Evolutionary conservation across 805 yeast species (phyloP).

Genomic region (Dipodascopsis tothii): DNA sequence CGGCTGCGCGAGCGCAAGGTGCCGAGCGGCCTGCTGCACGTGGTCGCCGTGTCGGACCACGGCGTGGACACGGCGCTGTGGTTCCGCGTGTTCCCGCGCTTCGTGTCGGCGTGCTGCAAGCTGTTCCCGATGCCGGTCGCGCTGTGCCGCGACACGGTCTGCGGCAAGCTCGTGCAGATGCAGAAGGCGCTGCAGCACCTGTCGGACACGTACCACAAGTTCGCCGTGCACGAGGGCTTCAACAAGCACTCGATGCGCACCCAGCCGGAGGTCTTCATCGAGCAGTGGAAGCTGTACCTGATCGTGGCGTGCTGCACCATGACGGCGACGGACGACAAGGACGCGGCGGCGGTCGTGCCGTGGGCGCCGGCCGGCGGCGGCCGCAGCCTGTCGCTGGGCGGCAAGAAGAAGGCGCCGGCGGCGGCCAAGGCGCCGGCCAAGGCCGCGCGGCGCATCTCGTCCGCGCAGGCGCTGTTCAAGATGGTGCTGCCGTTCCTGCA

Average conservation of each 20-base stretch:
- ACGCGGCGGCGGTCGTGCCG: conserved; percentile 24
- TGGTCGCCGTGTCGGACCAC: conserved; percentile 81
- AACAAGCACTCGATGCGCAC: conserved; percentile 32
- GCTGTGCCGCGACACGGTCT: conserved; percentile 80
- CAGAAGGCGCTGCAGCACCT: conserved; percentile 32
- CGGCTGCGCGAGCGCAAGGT: conserved; percentile 40
- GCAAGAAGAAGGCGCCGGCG: conserved; percentile 29
- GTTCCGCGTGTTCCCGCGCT: conserved; percentile 77
- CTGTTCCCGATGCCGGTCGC: conserved; percentile 91
- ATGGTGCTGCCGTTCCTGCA: conserved; percentile 78
- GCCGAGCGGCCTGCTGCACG: conserved; percentile 54
- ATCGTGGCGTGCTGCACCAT: conserved; percentile 87
- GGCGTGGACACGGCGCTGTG: conserved; percentile 96
- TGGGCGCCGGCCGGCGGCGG: not conserved
- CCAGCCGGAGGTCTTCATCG: conserved; percentile 56
- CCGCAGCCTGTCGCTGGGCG: conserved; percentile 29
- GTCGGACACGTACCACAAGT: conserved; percentile 23
- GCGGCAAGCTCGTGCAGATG: conserved; percentile 80
- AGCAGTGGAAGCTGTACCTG: conserved; percentile 82
- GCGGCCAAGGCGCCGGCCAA: conserved; percentile 41
- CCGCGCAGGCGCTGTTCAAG: conserved; percentile 81
- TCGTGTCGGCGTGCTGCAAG: conserved; percentile 64
- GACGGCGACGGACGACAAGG: conserved; percentile 83
- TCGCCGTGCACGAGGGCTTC: conserved; percentile 13
- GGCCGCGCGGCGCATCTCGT: conserved; percentile 65